phyloP scores from a whole-genome alignment of 2,329 filamentous ascomycete species.

The Trichoderma lentiforme region DNA sequence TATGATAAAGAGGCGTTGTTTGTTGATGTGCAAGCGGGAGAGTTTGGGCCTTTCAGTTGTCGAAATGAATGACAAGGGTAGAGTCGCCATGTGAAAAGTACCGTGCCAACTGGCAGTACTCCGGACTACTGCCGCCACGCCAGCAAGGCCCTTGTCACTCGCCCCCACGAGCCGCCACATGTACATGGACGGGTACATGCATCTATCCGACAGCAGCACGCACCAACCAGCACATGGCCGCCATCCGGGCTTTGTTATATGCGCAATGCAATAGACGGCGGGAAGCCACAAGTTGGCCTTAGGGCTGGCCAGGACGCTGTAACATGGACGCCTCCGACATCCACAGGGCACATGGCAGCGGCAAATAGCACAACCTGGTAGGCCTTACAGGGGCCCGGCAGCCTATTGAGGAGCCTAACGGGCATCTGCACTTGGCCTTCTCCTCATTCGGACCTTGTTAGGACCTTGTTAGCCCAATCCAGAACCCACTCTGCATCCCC shows the following conservation, averaged over 20 bases:
- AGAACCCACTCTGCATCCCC: conserved; percentile 9
- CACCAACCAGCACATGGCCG: background rate
- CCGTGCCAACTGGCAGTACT: background rate
- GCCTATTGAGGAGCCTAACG: background rate
- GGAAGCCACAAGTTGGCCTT: background rate
- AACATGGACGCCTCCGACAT: background rate
- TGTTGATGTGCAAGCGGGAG: background rate
- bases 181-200: background rate
- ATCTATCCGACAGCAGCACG: conserved; percentile 11
- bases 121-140: background rate
- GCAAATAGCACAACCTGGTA: conserved; percentile 5
- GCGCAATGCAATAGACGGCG: background rate
- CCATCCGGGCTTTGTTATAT: background rate
- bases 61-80: background rate
- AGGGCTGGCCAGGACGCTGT: conserved; percentile 7
- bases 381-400: background rate
- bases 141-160: background rate
- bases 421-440: background rate
- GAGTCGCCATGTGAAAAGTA: background rate
- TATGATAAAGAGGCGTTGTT: background rate
- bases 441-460: conserved; percentile 13
- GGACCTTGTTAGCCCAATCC: conserved; percentile 3
- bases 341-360: conserved; percentile 20
- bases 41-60: background rate
- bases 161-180: conserved; percentile 4